phyloP scores from a whole-genome alignment of 768 basidiomycete genomes.

The Cubamyces sp. region DNA sequence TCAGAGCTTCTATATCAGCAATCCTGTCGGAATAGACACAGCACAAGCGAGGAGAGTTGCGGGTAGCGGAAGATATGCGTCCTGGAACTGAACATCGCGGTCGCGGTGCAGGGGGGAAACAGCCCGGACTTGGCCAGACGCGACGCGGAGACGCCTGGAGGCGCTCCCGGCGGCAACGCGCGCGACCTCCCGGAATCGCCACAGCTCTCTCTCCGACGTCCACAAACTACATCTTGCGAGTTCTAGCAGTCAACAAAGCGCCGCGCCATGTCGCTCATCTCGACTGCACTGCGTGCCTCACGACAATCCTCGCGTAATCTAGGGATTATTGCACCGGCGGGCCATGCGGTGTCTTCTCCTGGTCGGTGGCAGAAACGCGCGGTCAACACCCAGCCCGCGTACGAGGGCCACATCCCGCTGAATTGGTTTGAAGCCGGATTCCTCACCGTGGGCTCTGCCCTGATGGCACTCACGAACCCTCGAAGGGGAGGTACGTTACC shows the following conservation, averaged over 20 bases:
- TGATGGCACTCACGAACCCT: conserved; percentile 82
- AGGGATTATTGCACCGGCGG: conserved; percentile 8
- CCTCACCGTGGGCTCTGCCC: conserved; percentile 82
- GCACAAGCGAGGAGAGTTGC: neutral
- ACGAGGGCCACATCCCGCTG: conserved; percentile 82
- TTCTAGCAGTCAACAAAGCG: neutral
- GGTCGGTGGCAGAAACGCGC: conserved; percentile 22
- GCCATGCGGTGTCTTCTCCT: neutral
- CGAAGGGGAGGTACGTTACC: conserved; percentile 69
- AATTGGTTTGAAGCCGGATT: conserved; percentile 83
- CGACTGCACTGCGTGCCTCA: conserved; percentile 11
- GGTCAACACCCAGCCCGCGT: conserved; percentile 48
- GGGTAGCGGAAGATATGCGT: neutral
- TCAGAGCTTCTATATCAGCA: conserved; percentile 4
- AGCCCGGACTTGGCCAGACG: conserved; percentile 3
- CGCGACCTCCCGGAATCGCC: neutral
- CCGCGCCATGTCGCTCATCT: conserved; percentile 18
- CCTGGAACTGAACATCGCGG: conserved; percentile 10
- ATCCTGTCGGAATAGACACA: neutral
- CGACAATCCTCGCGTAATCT: conserved; percentile 4
- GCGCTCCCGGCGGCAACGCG: conserved; percentile 7
- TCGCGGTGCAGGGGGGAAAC: conserved; percentile 11
- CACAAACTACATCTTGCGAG: neutral
- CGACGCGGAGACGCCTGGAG: neutral
- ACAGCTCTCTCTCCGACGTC: neutral